These are phyloP conservation scores for Candida jianshihensis DNA, from an alignment of 805 yeast species.

Conservation along the genomic window DNA sequence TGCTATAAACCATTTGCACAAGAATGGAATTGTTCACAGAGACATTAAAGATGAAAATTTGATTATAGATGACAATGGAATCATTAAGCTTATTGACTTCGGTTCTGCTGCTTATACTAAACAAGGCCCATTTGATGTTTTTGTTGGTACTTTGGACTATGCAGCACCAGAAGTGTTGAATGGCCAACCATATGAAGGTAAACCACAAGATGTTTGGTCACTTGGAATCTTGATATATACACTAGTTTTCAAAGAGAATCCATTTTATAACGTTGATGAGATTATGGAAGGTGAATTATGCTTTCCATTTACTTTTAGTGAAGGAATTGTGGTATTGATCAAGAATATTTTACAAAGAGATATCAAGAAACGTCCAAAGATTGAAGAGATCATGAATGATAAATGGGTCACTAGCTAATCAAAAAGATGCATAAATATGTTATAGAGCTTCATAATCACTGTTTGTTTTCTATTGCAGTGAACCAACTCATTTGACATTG, in stretches of 20 bases:
- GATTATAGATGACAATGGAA: conserved; percentile 76
- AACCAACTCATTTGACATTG: not conserved
- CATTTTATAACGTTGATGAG: conserved; percentile 92
- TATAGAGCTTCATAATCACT: too few relatives aligned
- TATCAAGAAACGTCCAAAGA: conserved; percentile 60
- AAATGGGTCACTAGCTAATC: conserved; percentile 45
- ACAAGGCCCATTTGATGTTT: conserved; percentile 94
- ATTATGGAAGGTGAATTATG: conserved; percentile 85
- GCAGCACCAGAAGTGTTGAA: conserved; percentile 95
- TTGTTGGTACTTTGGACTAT: conserved; percentile 95
- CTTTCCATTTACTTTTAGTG: conserved; percentile 57
- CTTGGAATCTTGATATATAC: conserved; percentile 88
- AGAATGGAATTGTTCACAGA: conserved; percentile 83
- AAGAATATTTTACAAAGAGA: conserved; percentile 62
- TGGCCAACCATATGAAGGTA: conserved; percentile 86
- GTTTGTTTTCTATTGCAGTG: not conserved
- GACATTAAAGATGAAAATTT: conserved; percentile 95
- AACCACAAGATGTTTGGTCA: conserved; percentile 97
- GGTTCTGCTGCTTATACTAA: conserved; percentile 89
- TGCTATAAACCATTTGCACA: conserved; percentile 77
- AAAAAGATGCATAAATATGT: not conserved
- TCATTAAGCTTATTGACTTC: conserved; percentile 83
- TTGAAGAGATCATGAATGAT: conserved; percentile 62
- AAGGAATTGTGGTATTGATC: conserved; percentile 54
- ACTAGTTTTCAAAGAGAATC: conserved; percentile 86